A percentile compares a stretch with the other conserved stretches of the same genome.
phyloP scores from a whole-genome alignment of 1,284 basidiomycete species.

The Ceratobasidium sp. region DNA sequence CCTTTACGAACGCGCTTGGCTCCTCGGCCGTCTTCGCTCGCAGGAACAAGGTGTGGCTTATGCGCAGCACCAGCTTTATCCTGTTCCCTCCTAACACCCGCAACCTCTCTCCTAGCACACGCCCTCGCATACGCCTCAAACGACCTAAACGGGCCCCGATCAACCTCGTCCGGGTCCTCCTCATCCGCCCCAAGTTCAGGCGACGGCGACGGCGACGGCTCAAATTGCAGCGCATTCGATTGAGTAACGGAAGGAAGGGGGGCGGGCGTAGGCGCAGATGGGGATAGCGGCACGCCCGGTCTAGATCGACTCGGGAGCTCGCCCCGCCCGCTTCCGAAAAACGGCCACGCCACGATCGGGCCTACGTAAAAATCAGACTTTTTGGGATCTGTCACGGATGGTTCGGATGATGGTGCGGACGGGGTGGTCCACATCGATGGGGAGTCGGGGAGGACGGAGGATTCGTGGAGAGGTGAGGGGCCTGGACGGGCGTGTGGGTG shows the following conservation, averaged over 20 bases:
- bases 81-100: constrained; percentile 74
- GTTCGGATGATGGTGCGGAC: constrained; percentile 53
- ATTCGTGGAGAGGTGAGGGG: constrained; percentile 30
- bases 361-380: constrained; percentile 70
- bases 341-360: constrained; percentile 86
- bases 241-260: constrained; percentile 55
- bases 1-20: background rate
- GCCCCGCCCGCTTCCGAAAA: constrained; percentile 84
- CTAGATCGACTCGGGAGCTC: constrained; percentile 61
- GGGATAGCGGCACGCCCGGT: constrained; percentile 55
- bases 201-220: constrained; percentile 4
- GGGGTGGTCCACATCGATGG: constrained; percentile 34
- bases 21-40: constrained; percentile 50
- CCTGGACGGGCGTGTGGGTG: constrained; percentile 6
- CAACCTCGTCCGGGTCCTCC: constrained; percentile 68
- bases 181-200: constrained; percentile 63
- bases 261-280: constrained; percentile 1
- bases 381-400: constrained; percentile 31
- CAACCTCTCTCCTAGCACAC: constrained; percentile 75
- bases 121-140: constrained; percentile 71
- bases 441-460: constrained; percentile 12
- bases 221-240: background rate
- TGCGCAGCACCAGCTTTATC: constrained; percentile 80
- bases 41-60: constrained; percentile 79
- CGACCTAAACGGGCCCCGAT: constrained; percentile 79